Conservation (phyloP, 2,329 filamentous ascomycete species). For the Stachybotrys elegans region DNA sequence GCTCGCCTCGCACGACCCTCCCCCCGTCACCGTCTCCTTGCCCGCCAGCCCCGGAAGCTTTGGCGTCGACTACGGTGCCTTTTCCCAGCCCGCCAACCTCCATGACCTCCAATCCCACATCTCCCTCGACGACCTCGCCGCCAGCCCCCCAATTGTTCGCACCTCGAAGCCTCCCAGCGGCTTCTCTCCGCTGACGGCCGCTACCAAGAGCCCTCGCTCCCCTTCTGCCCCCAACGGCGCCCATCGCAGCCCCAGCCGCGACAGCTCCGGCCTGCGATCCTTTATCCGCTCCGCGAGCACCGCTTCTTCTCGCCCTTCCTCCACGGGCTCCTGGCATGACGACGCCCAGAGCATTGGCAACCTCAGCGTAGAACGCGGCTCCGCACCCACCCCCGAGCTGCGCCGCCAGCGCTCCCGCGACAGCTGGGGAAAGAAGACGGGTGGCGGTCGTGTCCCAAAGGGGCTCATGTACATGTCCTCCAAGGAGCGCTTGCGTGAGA, state of each 20-base stretch:
- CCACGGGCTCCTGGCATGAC: slow-evolving; percentile 51
- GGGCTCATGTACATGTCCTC: slow-evolving; percentile 71
- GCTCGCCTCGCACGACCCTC: slow-evolving; percentile 49
- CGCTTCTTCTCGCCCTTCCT: slow-evolving; percentile 53
- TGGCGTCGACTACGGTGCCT: slow-evolving; percentile 69
- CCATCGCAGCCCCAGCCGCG: slow-evolving; percentile 48
- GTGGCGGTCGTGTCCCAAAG: slow-evolving; percentile 43
- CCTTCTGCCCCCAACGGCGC: too few relatives aligned
- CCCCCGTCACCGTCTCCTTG: slow-evolving; percentile 28
- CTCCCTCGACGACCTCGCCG: slow-evolving; percentile 55
- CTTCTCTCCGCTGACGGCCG: slow-evolving; percentile 64
- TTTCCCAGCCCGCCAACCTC: slow-evolving; percentile 42
- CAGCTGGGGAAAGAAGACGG: slow-evolving; percentile 56
- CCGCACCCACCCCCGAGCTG: slow-evolving; percentile 43
- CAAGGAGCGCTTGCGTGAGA: slow-evolving; percentile 59
- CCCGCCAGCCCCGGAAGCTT: slow-evolving; percentile 43
- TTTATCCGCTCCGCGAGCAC: slow-evolving; percentile 51
- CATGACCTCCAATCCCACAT: slow-evolving; percentile 40
- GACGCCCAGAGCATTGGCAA: slow-evolving; percentile 60
- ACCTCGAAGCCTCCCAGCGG: slow-evolving; percentile 79
- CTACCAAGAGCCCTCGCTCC: slow-evolving; percentile 30
- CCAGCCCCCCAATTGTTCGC: slow-evolving; percentile 66
- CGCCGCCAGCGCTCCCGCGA: slow-evolving; percentile 51
- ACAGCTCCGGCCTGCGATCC: slow-evolving; percentile 50
- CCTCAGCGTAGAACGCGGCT: slow-evolving; percentile 55